Evolutionary conservation across 2,329 filamentous ascomycete species (phyloP).

Genomic region (Shiraia sp.): DNA sequence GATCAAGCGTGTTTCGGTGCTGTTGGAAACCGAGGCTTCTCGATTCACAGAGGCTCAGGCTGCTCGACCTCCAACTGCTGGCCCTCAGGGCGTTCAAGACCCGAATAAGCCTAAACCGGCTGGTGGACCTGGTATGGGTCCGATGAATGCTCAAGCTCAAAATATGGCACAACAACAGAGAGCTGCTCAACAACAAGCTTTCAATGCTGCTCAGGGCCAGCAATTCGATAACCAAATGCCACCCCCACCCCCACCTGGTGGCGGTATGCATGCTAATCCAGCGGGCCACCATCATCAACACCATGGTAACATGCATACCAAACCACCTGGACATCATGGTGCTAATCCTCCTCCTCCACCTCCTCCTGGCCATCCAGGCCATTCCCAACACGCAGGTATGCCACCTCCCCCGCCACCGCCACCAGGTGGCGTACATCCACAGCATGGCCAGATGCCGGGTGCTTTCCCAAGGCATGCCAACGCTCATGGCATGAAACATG

Average conservation of each 20-base stretch:
- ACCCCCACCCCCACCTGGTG: slow-evolving; percentile 1
- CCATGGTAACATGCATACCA: no score
- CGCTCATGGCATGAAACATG: slow-evolving; percentile 10
- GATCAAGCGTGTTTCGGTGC: slow-evolving; percentile 29
- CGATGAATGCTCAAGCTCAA: slow-evolving; percentile 1
- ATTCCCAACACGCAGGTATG: slow-evolving; percentile 2
- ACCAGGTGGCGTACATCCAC: slow-evolving; percentile 8
- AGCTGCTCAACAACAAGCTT: no score
- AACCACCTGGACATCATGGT: no score
- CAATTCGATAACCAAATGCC: slow-evolving; percentile 8
- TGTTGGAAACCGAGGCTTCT: slow-evolving; percentile 34
- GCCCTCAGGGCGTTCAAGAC: slow-evolving; percentile 4
- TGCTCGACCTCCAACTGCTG: slow-evolving; percentile 1
- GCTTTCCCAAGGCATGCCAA: slow-evolving; percentile 12
- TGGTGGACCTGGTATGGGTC: slow-evolving; percentile 4
- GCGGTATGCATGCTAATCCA: no score
- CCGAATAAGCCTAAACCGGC: slow-evolving; percentile 9
- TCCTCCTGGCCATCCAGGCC: slow-evolving; percentile 1
- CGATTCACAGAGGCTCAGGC: slow-evolving; percentile 12
- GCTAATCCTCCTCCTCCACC: slow-evolving; percentile 1
- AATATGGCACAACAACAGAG: slow-evolving; percentile 11
- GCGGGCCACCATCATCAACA: no score
- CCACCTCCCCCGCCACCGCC: slow-evolving; percentile 12
- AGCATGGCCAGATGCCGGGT: slow-evolving; percentile 18
- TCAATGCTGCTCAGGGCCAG: slow-evolving; percentile 3